Conservation (phyloP, 345 rosid species). For the Eucalyptus regnans region DNA sequence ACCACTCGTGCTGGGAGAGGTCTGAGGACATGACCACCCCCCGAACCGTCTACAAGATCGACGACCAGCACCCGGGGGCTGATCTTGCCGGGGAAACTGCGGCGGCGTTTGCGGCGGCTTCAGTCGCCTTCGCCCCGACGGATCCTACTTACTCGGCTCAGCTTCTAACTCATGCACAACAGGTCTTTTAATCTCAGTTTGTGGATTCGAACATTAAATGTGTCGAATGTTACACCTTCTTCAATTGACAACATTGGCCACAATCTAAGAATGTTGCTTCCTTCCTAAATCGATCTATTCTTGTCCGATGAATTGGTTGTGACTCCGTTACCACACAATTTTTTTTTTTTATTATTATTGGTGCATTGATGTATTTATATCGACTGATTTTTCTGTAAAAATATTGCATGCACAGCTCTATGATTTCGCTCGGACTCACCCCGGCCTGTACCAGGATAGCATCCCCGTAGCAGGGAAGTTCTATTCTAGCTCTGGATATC, state of each 20-base stretch:
- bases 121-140: constrained; percentile 22
- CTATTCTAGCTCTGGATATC: constrained; percentile 31
- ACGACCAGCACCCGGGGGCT: constrained; percentile 43
- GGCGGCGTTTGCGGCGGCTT: constrained; percentile 60
- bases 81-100: constrained; percentile 63
- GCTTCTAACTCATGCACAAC: constrained; percentile 39
- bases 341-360: too few relatives aligned
- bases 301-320: not conserved
- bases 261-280: not conserved
- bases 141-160: constrained; percentile 20
- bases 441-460: constrained; percentile 17
- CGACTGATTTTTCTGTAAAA: not conserved
- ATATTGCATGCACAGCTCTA: constrained; percentile 10
- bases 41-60: constrained; percentile 23
- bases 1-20: constrained; percentile 62
- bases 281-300: not conserved
- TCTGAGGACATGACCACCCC: constrained; percentile 77
- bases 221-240: not conserved
- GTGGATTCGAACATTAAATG: not conserved
- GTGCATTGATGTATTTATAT: not conserved
- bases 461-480: constrained; percentile 16
- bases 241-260: not conserved
- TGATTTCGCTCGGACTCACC: constrained; percentile 16
- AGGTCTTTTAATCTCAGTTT: not conserved
- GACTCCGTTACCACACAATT: not conserved